A percentile compares a stretch with the other conserved stretches of the same genome.
These are phyloP conservation scores for Yarrowia sp. DNA, from an alignment of 805 yeast species.

Conservation along the genomic window DNA sequence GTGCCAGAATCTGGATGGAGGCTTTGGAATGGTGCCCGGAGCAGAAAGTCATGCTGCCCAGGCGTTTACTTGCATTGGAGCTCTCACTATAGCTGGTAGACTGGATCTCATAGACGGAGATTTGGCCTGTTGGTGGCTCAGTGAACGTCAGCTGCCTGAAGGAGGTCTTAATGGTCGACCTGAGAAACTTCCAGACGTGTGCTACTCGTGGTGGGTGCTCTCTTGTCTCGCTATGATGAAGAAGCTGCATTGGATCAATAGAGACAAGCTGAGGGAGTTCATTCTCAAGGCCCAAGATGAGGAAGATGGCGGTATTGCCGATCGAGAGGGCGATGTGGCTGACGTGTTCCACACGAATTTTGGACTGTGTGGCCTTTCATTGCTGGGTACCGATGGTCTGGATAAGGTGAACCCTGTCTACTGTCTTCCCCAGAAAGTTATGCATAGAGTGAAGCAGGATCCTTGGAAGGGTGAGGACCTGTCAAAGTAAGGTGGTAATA, in stretches of 20 bases:
- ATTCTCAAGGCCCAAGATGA: slow-evolving; percentile 80
- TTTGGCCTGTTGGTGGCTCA: slow-evolving; percentile 79
- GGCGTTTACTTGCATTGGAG: slow-evolving; percentile 80
- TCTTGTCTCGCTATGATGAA: slow-evolving; percentile 73
- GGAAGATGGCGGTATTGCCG: slow-evolving; percentile 87
- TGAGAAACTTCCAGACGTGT: slow-evolving; percentile 94
- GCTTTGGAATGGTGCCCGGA: slow-evolving; percentile 91
- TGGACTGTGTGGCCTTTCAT: slow-evolving; percentile 85
- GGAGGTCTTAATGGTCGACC: slow-evolving; percentile 98
- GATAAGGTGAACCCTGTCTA: slow-evolving; percentile 81
- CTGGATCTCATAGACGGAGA: slow-evolving; percentile 57
- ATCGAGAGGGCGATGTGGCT: slow-evolving; percentile 86
- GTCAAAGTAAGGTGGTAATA: neutral
- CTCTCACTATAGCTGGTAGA: slow-evolving; percentile 70
- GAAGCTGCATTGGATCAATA: slow-evolving; percentile 79
- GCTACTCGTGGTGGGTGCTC: slow-evolving; percentile 98
- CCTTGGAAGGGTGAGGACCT: slow-evolving; percentile 16
- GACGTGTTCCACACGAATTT: slow-evolving; percentile 94
- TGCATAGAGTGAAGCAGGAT: slow-evolving; percentile 45
- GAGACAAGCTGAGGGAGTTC: slow-evolving; percentile 64
- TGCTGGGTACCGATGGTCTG: slow-evolving; percentile 68
- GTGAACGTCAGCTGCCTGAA: slow-evolving; percentile 82
- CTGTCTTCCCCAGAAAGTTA: slow-evolving; percentile 72
- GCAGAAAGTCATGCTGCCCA: slow-evolving; percentile 96
- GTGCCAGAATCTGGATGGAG: slow-evolving; percentile 95